Percentiles rank a stretch among this genome's conserved stretches.
Conservation (phyloP, 1,284 basidiomycete genomes). For the Porogramme epimiltina region DNA sequence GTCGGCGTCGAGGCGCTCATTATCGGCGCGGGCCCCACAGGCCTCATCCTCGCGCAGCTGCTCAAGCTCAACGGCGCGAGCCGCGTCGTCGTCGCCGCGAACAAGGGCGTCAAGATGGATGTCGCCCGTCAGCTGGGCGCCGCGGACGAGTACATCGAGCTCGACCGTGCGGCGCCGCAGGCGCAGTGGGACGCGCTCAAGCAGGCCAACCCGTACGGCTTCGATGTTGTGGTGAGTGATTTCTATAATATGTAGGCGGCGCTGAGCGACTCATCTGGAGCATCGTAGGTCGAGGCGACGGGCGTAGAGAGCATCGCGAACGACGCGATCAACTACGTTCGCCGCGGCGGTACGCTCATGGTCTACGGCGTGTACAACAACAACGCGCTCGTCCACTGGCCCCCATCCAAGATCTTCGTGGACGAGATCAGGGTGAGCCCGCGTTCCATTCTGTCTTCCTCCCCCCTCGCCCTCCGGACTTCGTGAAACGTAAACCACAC, state of each 20-base stretch:
- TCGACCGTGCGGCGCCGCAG: conserved; percentile 77
- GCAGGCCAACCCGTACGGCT: conserved; percentile 80
- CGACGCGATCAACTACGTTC: conserved; percentile 82
- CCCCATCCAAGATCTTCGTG: conserved; percentile 82
- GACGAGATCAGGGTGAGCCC: conserved; percentile 76
- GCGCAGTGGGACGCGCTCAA: conserved; percentile 80
- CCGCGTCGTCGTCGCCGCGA: conserved; percentile 77
- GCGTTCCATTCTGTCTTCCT: neutral
- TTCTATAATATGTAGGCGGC: no score
- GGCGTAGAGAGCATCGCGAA: conserved; percentile 82
- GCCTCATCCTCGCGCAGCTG: conserved; percentile 84
- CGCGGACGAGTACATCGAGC: conserved; percentile 81
- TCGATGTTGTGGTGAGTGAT: conserved; percentile 71
- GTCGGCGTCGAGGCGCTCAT: conserved; percentile 81
- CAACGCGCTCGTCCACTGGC: conserved; percentile 78
- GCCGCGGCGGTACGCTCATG: conserved; percentile 76
- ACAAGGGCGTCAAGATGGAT: conserved; percentile 86
- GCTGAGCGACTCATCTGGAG: neutral
- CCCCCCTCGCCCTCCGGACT: neutral
- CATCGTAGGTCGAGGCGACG: conserved; percentile 73
- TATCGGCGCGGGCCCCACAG: conserved; percentile 79
- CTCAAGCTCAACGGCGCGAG: conserved; percentile 82
- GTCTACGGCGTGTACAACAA: conserved; percentile 78
- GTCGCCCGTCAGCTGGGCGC: conserved; percentile 77
- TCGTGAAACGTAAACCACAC: neutral